phyloP scores from a whole-genome alignment of 352 stramenopile species.

The Pythium apleroticum region DNA sequence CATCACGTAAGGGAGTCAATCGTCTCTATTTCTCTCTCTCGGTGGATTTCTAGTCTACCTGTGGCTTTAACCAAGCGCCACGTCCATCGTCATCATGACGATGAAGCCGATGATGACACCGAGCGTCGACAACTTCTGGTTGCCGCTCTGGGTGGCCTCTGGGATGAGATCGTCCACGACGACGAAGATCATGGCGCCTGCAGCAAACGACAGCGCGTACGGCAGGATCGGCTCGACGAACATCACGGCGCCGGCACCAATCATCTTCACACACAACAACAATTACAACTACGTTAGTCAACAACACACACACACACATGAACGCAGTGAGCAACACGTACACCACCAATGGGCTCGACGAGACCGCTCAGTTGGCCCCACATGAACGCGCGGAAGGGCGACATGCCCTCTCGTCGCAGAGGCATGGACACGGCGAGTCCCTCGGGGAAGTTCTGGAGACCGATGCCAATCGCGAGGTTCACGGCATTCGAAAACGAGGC shows the following conservation, averaged over 20 bases:
- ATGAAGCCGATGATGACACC: constrained; percentile 89
- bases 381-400: constrained; percentile 82
- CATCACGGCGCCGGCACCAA: constrained; percentile 81
- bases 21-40: constrained; percentile 15
- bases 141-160: constrained; percentile 86
- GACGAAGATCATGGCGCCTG: constrained; percentile 91
- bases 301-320: neutral
- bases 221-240: constrained; percentile 88
- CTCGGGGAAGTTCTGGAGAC: constrained; percentile 91
- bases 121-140: constrained; percentile 86
- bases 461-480: constrained; percentile 87
- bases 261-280: constrained; percentile 49
- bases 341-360: constrained; percentile 86
- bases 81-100: constrained; percentile 92
- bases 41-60: neutral
- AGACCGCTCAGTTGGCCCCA: constrained; percentile 89
- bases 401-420: constrained; percentile 82
- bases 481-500: constrained; percentile 81
- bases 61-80: constrained; percentile 59
- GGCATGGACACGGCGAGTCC: constrained; percentile 89
- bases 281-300: constrained; percentile 5
- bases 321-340: constrained; percentile 32
- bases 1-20: no score
- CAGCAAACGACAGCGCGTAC: constrained; percentile 90
- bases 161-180: constrained; percentile 91